Evolutionary conservation across 176 grass and related monocot genomes (phyloP).

Genomic region (Triticum turgidum): DNA sequence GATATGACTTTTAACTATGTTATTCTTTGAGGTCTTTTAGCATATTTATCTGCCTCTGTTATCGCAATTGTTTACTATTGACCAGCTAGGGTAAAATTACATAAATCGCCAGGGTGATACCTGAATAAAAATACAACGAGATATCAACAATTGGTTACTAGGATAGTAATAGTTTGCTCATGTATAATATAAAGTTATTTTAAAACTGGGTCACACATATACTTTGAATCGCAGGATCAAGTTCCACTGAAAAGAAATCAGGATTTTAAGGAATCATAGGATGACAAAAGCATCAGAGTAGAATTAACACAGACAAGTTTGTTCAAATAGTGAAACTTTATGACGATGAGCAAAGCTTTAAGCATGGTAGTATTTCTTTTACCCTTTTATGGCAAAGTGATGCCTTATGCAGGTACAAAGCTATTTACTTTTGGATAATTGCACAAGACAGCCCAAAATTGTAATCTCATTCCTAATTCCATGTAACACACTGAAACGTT

Average conservation of each 20-base stretch:
- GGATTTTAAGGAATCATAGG: background rate
- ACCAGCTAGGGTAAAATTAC: background rate
- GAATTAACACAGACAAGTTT: background rate
- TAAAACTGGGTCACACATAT: background rate
- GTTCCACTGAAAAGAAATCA: background rate
- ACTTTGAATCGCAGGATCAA: background rate
- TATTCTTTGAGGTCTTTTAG: background rate
- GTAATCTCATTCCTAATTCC: background rate
- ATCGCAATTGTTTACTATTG: background rate
- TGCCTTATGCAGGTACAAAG: background rate
- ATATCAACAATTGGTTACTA: background rate
- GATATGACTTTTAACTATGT: background rate
- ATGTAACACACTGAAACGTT: background rate
- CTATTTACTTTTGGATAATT: background rate
- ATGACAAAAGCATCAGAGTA: background rate
- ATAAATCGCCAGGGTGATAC: background rate
- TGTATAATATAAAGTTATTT: background rate
- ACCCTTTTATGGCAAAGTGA: background rate
- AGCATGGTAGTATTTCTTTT: background rate
- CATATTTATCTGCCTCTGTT: background rate
- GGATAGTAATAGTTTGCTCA: background rate
- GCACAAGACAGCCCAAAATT: background rate
- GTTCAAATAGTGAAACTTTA: conserved; percentile 10
- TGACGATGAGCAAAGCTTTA: background rate
- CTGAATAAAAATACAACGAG: background rate